Conservation (phyloP, 306 rosid genomes). For the Quercus cerris region DNA sequence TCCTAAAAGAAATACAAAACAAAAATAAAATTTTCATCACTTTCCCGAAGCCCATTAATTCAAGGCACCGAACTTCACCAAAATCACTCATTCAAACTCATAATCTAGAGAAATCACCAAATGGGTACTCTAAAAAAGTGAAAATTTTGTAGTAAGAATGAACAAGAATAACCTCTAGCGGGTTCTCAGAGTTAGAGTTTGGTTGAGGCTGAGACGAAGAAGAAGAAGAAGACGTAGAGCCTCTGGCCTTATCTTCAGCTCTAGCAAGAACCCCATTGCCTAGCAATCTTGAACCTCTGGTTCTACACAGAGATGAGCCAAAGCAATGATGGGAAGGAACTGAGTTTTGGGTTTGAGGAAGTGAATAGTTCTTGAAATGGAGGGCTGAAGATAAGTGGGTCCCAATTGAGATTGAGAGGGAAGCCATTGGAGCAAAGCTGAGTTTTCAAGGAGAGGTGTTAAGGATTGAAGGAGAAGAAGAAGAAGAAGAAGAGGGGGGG, state of each 20-base stretch:
- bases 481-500: not conserved
- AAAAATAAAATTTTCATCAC: slow-evolving; percentile 3
- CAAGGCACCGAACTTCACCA: not conserved
- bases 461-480: not conserved
- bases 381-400: slow-evolving; percentile 36
- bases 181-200: slow-evolving; percentile 39
- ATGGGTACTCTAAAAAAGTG: slow-evolving; percentile 3
- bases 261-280: slow-evolving; percentile 53
- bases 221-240: slow-evolving; percentile 15
- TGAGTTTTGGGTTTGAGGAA: slow-evolving; percentile 25
- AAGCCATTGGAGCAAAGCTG: slow-evolving; percentile 40
- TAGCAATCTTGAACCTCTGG: slow-evolving; percentile 38
- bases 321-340: slow-evolving; percentile 30
- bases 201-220: slow-evolving; percentile 53
- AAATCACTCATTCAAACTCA: slow-evolving; percentile 13
- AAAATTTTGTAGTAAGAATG: not conserved
- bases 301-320: slow-evolving; percentile 36
- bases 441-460: not conserved
- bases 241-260: slow-evolving; percentile 70
- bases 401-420: slow-evolving; percentile 56
- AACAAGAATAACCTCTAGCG: slow-evolving; percentile 50
- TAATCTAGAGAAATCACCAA: slow-evolving; percentile 3
- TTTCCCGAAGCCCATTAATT: not conserved
- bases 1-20: not conserved
- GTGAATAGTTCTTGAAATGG: slow-evolving; percentile 27